These are phyloP conservation scores for Fraxinus pennsylvanica DNA, from an alignment of 257 asterid genomes.

Conservation along the genomic window DNA sequence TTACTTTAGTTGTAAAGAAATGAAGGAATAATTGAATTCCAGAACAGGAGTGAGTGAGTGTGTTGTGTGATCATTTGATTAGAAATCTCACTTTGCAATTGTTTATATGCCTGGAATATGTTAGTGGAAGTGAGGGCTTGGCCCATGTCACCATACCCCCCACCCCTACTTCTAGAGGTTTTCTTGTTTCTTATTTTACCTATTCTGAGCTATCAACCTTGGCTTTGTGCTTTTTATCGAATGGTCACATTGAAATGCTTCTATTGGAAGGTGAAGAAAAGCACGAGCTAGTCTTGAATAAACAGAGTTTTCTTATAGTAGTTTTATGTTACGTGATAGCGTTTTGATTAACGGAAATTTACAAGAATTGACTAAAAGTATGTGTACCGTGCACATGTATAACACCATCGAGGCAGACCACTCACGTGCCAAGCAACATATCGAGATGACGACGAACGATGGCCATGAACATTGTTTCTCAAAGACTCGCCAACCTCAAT, in stretches of 20 bases:
- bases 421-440: background rate
- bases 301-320: background rate
- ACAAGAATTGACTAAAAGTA: too few species aligned
- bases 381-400: too few species aligned
- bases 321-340: too few species aligned
- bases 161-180: conserved; percentile 31
- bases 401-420: too few species aligned
- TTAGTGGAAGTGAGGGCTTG: conserved; percentile 77
- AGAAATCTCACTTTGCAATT: conserved; percentile 62
- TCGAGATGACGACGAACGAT: background rate
- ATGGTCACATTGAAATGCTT: conserved; percentile 47
- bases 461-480: too few species aligned
- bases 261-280: conserved; percentile 37
- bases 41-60: conserved; percentile 50
- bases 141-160: conserved; percentile 30
- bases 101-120: conserved; percentile 68
- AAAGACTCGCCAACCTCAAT: too few species aligned
- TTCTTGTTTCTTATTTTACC: conserved; percentile 10
- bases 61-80: conserved; percentile 58
- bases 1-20: conserved; percentile 38
- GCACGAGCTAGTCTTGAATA: background rate
- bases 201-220: conserved; percentile 30
- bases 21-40: conserved; percentile 59
- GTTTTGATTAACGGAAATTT: too few species aligned
- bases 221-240: conserved; percentile 50